Base-by-base conservation (phyloP, 208 protist species). In the Perkinsela sp. region DNA sequence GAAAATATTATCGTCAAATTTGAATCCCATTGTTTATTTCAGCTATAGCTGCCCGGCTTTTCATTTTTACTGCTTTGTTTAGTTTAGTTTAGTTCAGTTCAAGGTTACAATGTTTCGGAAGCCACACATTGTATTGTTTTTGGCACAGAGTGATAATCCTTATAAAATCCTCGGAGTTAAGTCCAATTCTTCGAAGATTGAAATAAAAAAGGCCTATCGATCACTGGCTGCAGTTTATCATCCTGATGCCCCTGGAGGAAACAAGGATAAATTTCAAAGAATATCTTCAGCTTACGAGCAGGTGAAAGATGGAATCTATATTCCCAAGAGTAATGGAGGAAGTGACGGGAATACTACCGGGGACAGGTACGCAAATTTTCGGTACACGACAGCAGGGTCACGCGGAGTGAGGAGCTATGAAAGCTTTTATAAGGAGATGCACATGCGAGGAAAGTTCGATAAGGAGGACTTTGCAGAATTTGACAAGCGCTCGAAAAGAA, bases 151-250 rank as follows among this genome's bases (percentile, higher is more conserved):
- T 67, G 83, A 77, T 40, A 86, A 92, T 70, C 90, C 83, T 1
- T 96, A 95, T 73, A 80, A 86, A 1, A 80, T 94, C 2, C 83
- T 93, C 28, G 83, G 83, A 70, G 77, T 93, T 70, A 89, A 90
- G 71, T 74, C 80, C 31, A 79, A 79, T 0, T 83, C 88, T 0
- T 74, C 75, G 30, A 90, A 88, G 78, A 69, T 80, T 29, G 81
- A 81, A 30, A 89, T 93, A 68, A 90, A 91, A 73, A 91, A 90
- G 80, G 84, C 85, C 0, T 91, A 91, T 71, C 83, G 84, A 29
- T 79, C 86, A 0, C 71, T 90, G 48, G 88, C 85, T 15, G 81
- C 82, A 66, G 88, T 89, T 72, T 80, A 90, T 70, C 88, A 93
- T 75, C 88, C 88, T 6, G 88, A 93, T 69, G 85, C 84, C 28